Evolutionary conservation across 495 filamentous ascomycete genomes (phyloP).

Genomic region (Penicillium salamii): DNA sequence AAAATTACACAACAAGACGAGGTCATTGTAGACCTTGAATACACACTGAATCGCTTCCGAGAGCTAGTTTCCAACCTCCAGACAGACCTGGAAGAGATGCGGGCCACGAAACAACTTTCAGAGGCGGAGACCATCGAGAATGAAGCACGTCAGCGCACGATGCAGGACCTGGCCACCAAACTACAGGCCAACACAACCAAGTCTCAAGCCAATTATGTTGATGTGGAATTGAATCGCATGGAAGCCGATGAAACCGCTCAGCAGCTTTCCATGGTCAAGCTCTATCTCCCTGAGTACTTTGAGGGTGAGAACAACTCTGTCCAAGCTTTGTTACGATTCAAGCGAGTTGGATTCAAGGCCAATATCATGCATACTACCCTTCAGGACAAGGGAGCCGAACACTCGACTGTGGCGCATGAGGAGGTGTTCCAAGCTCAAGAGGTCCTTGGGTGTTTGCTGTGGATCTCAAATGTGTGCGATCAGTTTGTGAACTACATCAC

Average conservation of each 20-base stretch:
- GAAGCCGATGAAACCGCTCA: constrained; percentile 87
- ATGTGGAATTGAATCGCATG: constrained; percentile 81
- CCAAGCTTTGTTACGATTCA: constrained; percentile 80
- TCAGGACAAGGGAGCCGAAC: constrained; percentile 65
- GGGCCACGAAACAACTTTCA: constrained; percentile 83
- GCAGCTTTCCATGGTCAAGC: constrained; percentile 79
- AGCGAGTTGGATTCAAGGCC: constrained; percentile 85
- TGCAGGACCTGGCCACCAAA: constrained; percentile 95
- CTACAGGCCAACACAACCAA: constrained; percentile 85
- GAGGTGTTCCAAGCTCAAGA: constrained; percentile 75
- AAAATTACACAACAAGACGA: constrained; percentile 64
- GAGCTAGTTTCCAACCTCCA: constrained; percentile 86
- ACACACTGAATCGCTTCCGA: constrained; percentile 81
- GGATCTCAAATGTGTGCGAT: constrained; percentile 78
- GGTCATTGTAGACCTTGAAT: constrained; percentile 80
- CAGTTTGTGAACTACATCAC: constrained; percentile 77
- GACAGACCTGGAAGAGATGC: constrained; percentile 84
- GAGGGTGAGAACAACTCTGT: constrained; percentile 77
- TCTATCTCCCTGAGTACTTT: constrained; percentile 89
- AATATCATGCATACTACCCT: constrained; percentile 74
- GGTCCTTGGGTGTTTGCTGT: constrained; percentile 78
- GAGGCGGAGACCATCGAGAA: constrained; percentile 90
- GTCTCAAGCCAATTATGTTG: constrained; percentile 88
- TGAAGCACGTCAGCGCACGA: constrained; percentile 76
- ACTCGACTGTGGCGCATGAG: constrained; percentile 58